These are phyloP conservation scores for Talaromyces sp. DNA, from an alignment of 2,329 filamentous ascomycete genomes.

Conservation along the genomic window DNA sequence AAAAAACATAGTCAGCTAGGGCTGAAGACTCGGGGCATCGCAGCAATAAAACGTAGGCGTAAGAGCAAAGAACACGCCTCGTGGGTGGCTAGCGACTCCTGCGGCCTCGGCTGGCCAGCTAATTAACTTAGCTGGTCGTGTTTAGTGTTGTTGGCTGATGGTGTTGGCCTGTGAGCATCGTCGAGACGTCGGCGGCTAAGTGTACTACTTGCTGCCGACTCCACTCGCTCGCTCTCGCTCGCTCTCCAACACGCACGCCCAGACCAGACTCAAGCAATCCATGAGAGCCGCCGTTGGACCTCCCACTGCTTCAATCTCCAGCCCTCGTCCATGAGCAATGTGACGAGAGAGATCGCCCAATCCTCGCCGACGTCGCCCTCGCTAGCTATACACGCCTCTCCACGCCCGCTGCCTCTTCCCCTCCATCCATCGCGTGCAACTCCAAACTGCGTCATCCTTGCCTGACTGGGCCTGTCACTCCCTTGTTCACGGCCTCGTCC, in stretches of 20 bases:
- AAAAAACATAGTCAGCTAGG: background rate
- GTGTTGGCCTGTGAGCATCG: background rate
- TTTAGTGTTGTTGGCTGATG: background rate
- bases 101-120: background rate
- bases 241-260: background rate
- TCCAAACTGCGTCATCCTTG: background rate
- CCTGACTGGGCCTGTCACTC: background rate
- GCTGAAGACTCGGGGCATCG: background rate
- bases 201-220: background rate
- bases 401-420: background rate
- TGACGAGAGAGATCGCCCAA: background rate
- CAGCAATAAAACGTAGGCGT: background rate
- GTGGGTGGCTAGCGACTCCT: background rate
- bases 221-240: background rate
- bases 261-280: background rate
- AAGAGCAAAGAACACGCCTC: background rate
- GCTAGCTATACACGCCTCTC: background rate
- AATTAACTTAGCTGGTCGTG: background rate
- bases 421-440: background rate
- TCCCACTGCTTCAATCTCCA: background rate
- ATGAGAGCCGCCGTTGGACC: background rate
- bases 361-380: background rate
- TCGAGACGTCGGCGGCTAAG: background rate
- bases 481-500: background rate
- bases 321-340: background rate